phyloP scores from a whole-genome alignment of 83 land plant species.

The Picea abies region DNA sequence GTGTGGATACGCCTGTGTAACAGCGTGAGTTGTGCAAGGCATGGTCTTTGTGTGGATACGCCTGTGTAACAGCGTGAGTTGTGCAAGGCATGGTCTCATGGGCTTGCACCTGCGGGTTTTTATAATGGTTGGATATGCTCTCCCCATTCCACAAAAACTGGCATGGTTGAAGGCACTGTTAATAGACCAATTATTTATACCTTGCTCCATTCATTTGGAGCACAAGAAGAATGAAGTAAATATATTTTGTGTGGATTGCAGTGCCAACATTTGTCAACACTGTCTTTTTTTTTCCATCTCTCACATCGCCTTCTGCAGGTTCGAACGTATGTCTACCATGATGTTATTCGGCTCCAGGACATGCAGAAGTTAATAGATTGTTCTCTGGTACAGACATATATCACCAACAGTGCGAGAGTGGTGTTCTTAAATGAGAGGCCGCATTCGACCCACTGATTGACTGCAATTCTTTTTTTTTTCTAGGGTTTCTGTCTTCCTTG shows the following conservation, averaged over 20 bases:
- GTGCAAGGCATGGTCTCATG: too few relatives aligned
- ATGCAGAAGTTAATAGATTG: slow-evolving; percentile 45
- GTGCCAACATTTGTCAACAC: slow-evolving; percentile 69
- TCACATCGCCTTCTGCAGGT: slow-evolving; percentile 74
- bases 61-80: too few relatives aligned
- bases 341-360: slow-evolving; percentile 54
- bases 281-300: slow-evolving; percentile 42
- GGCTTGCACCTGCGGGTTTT: too few relatives aligned
- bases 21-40: too few relatives aligned
- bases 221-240: slow-evolving; percentile 81
- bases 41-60: too few relatives aligned
- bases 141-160: slow-evolving; percentile 21
- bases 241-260: slow-evolving; percentile 81
- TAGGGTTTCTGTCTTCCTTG: too few relatives aligned
- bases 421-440: too few relatives aligned
- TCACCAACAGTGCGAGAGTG: too few relatives aligned
- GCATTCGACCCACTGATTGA: too few relatives aligned
- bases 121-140: too few relatives aligned
- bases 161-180: slow-evolving; percentile 64
- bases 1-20: too few relatives aligned
- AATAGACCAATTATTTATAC: slow-evolving; percentile 63
- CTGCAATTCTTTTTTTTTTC: too few relatives aligned
- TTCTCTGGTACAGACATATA: slow-evolving; percentile 35
- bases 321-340: slow-evolving; percentile 52
- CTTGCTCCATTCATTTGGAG: slow-evolving; percentile 52